phyloP scores from a whole-genome alignment of 2,329 filamentous ascomycete species.

The Atkinsonella texensis region DNA sequence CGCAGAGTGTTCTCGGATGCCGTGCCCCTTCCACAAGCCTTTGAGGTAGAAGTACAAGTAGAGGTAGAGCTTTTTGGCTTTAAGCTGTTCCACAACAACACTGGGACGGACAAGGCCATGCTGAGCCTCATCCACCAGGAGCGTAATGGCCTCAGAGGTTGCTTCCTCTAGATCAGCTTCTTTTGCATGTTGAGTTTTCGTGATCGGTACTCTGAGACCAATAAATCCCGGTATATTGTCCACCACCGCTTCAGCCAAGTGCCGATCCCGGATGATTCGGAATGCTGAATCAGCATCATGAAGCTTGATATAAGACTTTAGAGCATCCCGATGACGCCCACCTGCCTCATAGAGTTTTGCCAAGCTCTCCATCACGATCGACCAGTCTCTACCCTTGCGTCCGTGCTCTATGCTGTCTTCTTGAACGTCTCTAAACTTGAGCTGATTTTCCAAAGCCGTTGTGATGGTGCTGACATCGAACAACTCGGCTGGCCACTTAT shows the following conservation, averaged over 20 bases:
- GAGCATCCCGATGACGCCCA: constrained; percentile 69
- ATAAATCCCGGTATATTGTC: constrained; percentile 89
- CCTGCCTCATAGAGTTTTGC: constrained; percentile 76
- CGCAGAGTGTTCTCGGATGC: constrained; percentile 40
- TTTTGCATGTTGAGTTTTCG: constrained; percentile 53
- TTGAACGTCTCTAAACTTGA: constrained; percentile 61
- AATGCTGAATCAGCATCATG: constrained; percentile 89
- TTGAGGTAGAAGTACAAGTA: constrained; percentile 91
- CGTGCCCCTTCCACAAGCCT: constrained; percentile 70
- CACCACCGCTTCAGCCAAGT: constrained; percentile 76
- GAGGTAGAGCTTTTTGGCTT: constrained; percentile 50
- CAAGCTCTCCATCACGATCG: constrained; percentile 74
- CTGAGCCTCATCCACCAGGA: constrained; percentile 84
- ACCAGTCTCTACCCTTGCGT: constrained; percentile 69
- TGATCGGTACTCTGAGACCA: constrained; percentile 67
- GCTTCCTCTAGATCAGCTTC: constrained; percentile 63
- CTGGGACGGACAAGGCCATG: constrained; percentile 73
- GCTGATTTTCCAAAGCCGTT: constrained; percentile 67
- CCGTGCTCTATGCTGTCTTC: constrained; percentile 68
- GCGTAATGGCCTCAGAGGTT: constrained; percentile 69
- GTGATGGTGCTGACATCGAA: constrained; percentile 71
- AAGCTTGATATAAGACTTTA: constrained; percentile 79
- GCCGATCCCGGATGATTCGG: constrained; percentile 71
- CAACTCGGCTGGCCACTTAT: constrained; percentile 72
- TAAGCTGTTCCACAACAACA: constrained; percentile 67